Base-by-base conservation (phyloP, 345 rosid genomes). In the Cochlearia excelsa region DNA sequence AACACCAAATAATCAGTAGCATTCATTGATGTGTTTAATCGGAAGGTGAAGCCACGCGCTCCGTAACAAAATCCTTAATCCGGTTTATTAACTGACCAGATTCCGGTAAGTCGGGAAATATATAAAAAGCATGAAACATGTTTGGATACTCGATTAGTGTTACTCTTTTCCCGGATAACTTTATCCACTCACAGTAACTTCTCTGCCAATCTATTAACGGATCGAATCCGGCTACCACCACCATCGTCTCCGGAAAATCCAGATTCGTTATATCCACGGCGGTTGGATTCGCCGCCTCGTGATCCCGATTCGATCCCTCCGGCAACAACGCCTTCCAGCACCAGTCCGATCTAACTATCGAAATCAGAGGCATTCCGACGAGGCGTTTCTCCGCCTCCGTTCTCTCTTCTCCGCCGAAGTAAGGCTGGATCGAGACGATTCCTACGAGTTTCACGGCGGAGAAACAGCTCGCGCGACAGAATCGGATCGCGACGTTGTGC, bases 201-300 rank as follows among this genome's bases (percentile, higher is more conserved):
- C 69, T 80, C 49, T 88, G 96, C 95, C 98, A 78, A 75, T 91
- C 98, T 9, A 76, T 63, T 16, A 91, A 75, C 57, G 96, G 92
- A 56, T 91, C 98, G 16, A 81, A 80, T 29, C 92, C 95, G 0
- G 68, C 82, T 33, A 74, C 74, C 0, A 81, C 50, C 60, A 84
- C 80, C 67, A 87, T 2, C 57, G 82, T 74, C 6, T 59, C 74
- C 68, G 92, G 95, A 31, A 67, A 84, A 9, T 84, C 78, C 65
- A 82, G 29, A 27, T 52, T 65, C 42, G 81, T 30, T 0, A 87
- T 63, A 7, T 79, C 82, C 1, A 57, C 77, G 1, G 72, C 79
- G 30, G 74, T 80, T 0, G 82, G 84, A 9, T 79, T 80, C 7
- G 8, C 80, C 37, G 82, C 81, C 54, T 28, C 55, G 52, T 83